Base-by-base conservation (phyloP, 306 rosid genomes). In the Benincasa hispida region DNA sequence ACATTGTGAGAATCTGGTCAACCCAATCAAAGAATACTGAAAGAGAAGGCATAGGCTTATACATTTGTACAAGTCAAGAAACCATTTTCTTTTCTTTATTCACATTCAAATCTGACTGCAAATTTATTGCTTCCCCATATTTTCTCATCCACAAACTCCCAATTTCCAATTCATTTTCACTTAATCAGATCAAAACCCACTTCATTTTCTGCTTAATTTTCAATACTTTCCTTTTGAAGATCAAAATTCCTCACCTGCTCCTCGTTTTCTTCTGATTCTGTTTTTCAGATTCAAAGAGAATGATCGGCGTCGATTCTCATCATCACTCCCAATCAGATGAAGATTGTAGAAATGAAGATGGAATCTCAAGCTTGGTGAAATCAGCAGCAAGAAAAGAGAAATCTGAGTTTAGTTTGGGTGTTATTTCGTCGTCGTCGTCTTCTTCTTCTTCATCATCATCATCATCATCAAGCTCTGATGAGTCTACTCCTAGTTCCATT, bases 371-470 rank as follows among this genome's bases (percentile, higher is more conserved):
- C 86, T 77, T 78, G 82, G 82, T 79, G 48, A 81, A 90, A 76
- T 82, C 82, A 34, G 57, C 81, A 28, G 67, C 47, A 10, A 81
- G 86, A 82, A 59, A 79, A 39, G 41, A 77, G 47, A 89, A 79
- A 83, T 11, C 77, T 63, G 84, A 47, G 1, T 13, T 69, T 74
- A 83, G 78, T 57, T 75, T 57, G 35, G 54, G 17, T 35, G 7
- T 53, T 5, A 21, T 75, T 37, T 58, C 65, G 32, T 74, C 77
- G 8, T 41, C 75, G 17, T 70, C 75, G 0, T 69, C 54, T 69
- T 47, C 76, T 48, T 72, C 75, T 77, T 81, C 66, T 76, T 78
- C 82, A 42, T 75, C 79, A 41, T 70, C 74, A 42, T 70, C 74
- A 74, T 79, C 82, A 56, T 76, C 79, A 35, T 84, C 76, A 75